Conservation (phyloP, 116 monocot genomes). For the Posidonia oceanica region DNA sequence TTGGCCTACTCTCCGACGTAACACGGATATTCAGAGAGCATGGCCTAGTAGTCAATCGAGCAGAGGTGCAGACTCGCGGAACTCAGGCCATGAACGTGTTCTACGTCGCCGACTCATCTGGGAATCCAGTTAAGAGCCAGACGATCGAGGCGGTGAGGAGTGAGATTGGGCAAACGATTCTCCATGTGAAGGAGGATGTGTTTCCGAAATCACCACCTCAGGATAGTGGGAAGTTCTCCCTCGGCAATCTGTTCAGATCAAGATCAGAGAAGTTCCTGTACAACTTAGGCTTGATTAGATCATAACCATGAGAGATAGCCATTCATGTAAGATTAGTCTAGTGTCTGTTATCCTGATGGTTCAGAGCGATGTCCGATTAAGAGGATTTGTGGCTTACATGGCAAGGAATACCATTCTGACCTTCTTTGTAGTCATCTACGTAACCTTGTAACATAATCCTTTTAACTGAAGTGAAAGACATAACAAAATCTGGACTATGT, state of each 20-base stretch:
- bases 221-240: constrained; percentile 23
- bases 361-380: too few species aligned
- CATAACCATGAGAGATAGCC: constrained; percentile 19
- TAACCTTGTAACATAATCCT: too few species aligned
- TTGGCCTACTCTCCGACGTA: constrained; percentile 60
- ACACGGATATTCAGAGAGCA: constrained; percentile 67
- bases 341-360: too few species aligned
- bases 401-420: too few species aligned
- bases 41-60: constrained; percentile 42
- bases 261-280: constrained; percentile 67
- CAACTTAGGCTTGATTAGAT: constrained; percentile 55
- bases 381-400: too few species aligned
- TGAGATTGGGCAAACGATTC: constrained; percentile 51
- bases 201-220: not conserved
- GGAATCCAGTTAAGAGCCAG: constrained; percentile 29
- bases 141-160: constrained; percentile 48
- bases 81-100: constrained; percentile 55
- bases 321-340: not conserved
- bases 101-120: constrained; percentile 54
- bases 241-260: constrained; percentile 45
- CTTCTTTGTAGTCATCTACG: too few species aligned
- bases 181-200: constrained; percentile 40
- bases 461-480: too few species aligned
- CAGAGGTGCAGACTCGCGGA: constrained; percentile 57
- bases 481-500: too few species aligned